Conservation (phyloP, 2,329 filamentous ascomycete species). For the Pseudocercospora pini-densiflorae region DNA sequence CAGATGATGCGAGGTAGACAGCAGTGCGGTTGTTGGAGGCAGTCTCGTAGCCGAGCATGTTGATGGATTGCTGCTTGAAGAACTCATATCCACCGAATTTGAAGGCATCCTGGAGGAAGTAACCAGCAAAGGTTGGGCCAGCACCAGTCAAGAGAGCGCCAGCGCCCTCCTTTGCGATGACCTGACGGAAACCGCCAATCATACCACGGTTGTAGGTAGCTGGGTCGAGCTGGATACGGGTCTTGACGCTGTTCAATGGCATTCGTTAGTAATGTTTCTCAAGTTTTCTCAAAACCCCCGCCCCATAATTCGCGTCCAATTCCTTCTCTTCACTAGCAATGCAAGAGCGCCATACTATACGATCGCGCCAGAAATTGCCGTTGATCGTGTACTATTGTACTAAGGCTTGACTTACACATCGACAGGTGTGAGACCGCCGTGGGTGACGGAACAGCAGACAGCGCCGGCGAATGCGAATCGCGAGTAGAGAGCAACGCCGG, state of each 20-base stretch:
- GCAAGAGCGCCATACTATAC: neutral
- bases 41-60: conserved; percentile 75
- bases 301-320: neutral
- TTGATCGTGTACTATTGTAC: neutral
- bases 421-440: conserved; percentile 95
- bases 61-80: conserved; percentile 92
- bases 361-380: neutral
- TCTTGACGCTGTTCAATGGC: conserved; percentile 75
- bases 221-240: conserved; percentile 91
- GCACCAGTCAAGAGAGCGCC: conserved; percentile 84
- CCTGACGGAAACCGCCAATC: conserved; percentile 84
- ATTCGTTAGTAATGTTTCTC: conserved; percentile 23
- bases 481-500: conserved; percentile 79
- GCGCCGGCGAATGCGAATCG: conserved; percentile 97
- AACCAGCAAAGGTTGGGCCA: conserved; percentile 84
- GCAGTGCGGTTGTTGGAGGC: conserved; percentile 78
- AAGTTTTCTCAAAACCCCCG: neutral
- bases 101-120: conserved; percentile 92
- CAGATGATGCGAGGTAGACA: conserved; percentile 74
- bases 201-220: conserved; percentile 86
- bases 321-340: neutral
- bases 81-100: conserved; percentile 96
- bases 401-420: conserved; percentile 82
- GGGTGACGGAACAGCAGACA: conserved; percentile 96
- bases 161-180: conserved; percentile 82